phyloP scores from a whole-genome alignment of 2,329 filamentous ascomycete genomes.

The Helotiales sp. region DNA sequence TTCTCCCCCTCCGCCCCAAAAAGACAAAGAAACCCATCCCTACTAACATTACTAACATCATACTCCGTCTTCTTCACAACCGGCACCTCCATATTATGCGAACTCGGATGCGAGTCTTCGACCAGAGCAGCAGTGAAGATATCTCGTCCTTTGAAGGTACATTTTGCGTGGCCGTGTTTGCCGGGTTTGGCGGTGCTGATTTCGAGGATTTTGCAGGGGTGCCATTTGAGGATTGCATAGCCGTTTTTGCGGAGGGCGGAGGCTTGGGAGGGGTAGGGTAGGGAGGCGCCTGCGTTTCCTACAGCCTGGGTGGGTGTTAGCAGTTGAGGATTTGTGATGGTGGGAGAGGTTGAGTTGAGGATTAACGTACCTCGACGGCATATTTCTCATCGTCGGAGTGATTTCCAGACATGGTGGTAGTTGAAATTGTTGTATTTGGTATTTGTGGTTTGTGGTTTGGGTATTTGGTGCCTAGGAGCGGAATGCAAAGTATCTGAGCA shows the following conservation, averaged over 20 bases:
- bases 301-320: not conserved
- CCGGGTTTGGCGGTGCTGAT: slow-evolving; percentile 7
- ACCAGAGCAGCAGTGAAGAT: slow-evolving; percentile 9
- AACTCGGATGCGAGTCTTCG: slow-evolving; percentile 1
- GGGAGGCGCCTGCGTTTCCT: slow-evolving; percentile 7
- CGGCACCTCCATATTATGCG: slow-evolving; percentile 10
- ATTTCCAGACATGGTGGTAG: not conserved
- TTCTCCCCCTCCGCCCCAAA: not conserved
- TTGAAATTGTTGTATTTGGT: not conserved
- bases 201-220: slow-evolving; percentile 9
- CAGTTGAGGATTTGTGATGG: not conserved
- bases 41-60: not conserved
- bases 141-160: not conserved
- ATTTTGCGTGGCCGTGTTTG: slow-evolving; percentile 13
- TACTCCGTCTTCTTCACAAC: slow-evolving; percentile 8
- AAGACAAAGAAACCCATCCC: slow-evolving; percentile 5
- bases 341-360: not conserved
- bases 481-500: slow-evolving; percentile 3
- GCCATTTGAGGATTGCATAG: slow-evolving; percentile 2
- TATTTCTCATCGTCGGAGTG: slow-evolving; percentile 2
- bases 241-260: slow-evolving; percentile 6
- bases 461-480: not conserved
- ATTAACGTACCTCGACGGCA: not conserved
- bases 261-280: slow-evolving; percentile 6
- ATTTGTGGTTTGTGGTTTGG: not conserved